Evolutionary conservation across 331 rosid species (phyloP), one percentile per base, ranked within the genome.

Genomic region (Malus hybrid): DNA sequence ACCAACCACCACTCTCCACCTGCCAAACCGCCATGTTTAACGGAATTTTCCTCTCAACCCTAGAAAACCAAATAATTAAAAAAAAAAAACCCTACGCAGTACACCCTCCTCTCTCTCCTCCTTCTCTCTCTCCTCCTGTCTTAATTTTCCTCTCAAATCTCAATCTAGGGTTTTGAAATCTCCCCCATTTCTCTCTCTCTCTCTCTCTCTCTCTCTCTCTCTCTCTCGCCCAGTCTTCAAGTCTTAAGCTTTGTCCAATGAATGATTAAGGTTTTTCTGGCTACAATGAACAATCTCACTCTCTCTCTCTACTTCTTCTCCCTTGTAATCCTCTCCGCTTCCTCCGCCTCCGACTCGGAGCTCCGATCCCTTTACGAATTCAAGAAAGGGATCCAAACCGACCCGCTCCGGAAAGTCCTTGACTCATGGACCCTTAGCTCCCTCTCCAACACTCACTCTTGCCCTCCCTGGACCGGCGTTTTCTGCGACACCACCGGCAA

Each of bases 331-430:
- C 33, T 56, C 31, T 20, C 73, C 42, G 82, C 73, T 7, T 64
- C 63, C 64, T 77, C 81, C 1, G 82, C 83, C 52, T 85, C 93
- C 1, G 81, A 55, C 3, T 75, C 84, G 28, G 99, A 94, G 84
- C 92, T 94, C 85, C 96, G 90, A 88, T 88, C 92, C 57, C 80
- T 94, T 0, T 85, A 90, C 31, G 97, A 94, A 75, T 94, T 94
- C 89, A 92, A 85, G 81, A 94, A 90, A 75, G 99, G 96, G 63
- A 92, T 94, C 81, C 80, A 48, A 1, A 33, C 6, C 34, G 99
- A 91, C 86, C 99, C 91, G 52, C 76, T 59, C 3, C 61, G 79
- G 0, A 79, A 11, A 27, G 87, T 90, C 31, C 42, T 66, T 0
- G 87, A 80, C 27, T 57, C 96, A 55, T 94, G 99, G 99, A 69